phyloP scores from a whole-genome alignment of 2,329 filamentous ascomycete genomes.

The Domatiomyces catenatus region DNA sequence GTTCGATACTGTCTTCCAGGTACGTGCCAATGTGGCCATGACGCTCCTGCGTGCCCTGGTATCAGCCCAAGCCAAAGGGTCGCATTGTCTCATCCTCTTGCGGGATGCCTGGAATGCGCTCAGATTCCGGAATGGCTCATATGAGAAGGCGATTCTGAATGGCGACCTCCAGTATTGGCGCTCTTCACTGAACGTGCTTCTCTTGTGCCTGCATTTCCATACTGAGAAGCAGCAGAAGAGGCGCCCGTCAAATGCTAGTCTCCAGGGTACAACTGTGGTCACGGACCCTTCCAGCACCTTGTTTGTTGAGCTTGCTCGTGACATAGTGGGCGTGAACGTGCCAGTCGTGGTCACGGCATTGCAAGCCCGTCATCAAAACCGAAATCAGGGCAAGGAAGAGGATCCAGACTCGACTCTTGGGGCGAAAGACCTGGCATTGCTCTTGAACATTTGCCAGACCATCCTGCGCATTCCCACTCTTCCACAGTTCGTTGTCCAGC shows the following conservation, averaged over 20 bases:
- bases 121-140: conserved; percentile 38
- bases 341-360: conserved; percentile 64
- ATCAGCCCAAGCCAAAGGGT: conserved; percentile 34
- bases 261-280: conserved; percentile 4
- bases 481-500: conserved; percentile 53
- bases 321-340: conserved; percentile 68
- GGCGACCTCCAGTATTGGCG: conserved; percentile 60
- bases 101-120: conserved; percentile 46
- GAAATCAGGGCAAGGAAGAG: conserved; percentile 11
- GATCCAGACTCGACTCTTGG: conserved; percentile 32
- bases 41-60: conserved; percentile 68
- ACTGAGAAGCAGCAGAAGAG: conserved; percentile 23
- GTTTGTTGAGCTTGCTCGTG: conserved; percentile 53
- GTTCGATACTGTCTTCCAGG: conserved; percentile 62
- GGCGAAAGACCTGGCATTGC: conserved; percentile 68
- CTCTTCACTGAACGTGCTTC: conserved; percentile 67
- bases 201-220: conserved; percentile 54
- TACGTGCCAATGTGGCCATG: conserved; percentile 65
- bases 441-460: conserved; percentile 78
- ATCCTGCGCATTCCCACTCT: conserved; percentile 65
- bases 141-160: conserved; percentile 42
- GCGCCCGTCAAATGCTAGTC: conserved; percentile 16
- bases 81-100: conserved; percentile 40
- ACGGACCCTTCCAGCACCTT: conserved; percentile 21
- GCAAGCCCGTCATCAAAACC: conserved; percentile 50